These are phyloP conservation scores for Chlamydomonas asymmetrica DNA, from an alignment of 139 green algal genomes.

Conservation along the genomic window DNA sequence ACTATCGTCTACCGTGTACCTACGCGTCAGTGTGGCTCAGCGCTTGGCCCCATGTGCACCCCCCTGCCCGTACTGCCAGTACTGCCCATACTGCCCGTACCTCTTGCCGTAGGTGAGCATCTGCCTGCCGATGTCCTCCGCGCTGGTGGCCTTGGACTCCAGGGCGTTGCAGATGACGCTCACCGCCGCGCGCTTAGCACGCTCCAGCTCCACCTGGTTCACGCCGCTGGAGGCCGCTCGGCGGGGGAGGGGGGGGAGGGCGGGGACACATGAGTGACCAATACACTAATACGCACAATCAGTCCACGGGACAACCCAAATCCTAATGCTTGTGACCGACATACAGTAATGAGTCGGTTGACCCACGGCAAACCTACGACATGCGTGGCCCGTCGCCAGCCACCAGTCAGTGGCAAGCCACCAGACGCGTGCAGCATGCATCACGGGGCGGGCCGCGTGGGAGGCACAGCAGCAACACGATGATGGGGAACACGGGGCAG, in stretches of 20 bases:
- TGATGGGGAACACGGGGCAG: too few species aligned
- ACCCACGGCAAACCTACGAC: too few species aligned
- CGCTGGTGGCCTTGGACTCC: constrained; percentile 84
- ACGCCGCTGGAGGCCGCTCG: constrained; percentile 61
- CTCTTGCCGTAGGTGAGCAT: constrained; percentile 89
- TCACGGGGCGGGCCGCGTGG: too few species aligned
- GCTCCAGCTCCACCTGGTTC: constrained; percentile 75
- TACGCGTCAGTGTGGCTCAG: too few species aligned
- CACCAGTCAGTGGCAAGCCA: too few species aligned
- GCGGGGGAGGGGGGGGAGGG: not conserved
- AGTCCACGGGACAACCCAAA: not conserved
- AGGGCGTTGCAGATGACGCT: constrained; percentile 90
- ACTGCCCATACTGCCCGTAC: not conserved
- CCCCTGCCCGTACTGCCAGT: not conserved
- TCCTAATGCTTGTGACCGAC: too few species aligned
- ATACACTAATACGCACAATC: too few species aligned
- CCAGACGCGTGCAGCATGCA: too few species aligned
- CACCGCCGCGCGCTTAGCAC: constrained; percentile 84
- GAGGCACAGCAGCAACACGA: too few species aligned
- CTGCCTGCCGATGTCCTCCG: constrained; percentile 96
- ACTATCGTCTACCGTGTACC: too few species aligned
- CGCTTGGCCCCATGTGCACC: not conserved
- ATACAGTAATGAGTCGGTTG: too few species aligned
- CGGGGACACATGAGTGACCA: not conserved
- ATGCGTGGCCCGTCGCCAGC: too few species aligned